Conservation (phyloP, 441 rosid species). For the Gossypium schwendimanii region DNA sequence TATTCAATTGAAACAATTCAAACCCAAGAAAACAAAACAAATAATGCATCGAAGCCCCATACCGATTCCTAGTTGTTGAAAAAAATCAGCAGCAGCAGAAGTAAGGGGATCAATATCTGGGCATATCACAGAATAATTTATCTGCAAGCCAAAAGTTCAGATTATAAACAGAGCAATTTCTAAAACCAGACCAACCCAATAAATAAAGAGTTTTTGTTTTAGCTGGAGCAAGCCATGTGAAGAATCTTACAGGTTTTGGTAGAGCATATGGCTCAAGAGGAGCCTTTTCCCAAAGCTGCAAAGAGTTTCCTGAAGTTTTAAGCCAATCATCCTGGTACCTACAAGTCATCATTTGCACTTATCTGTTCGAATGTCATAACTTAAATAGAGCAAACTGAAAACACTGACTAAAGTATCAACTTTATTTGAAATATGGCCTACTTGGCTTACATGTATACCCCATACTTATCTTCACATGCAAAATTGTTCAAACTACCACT, state of each 20-base stretch:
- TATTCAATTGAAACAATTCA: background rate
- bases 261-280: slow-evolving; percentile 95
- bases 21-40: background rate
- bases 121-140: slow-evolving; percentile 78
- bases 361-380: background rate
- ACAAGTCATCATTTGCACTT: slow-evolving; percentile 21
- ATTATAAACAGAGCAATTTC: background rate
- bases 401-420: background rate
- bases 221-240: slow-evolving; percentile 6
- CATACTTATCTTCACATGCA: background rate
- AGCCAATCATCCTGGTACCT: slow-evolving; percentile 99
- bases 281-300: slow-evolving; percentile 98
- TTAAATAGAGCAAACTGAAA: background rate
- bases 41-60: slow-evolving; percentile 1
- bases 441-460: background rate
- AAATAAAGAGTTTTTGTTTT: background rate
- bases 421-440: background rate
- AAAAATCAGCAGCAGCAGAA: slow-evolving; percentile 91
- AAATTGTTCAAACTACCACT: background rate
- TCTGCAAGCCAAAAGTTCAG: slow-evolving; percentile 45
- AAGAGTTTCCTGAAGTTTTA: slow-evolving; percentile 73
- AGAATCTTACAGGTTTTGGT: slow-evolving; percentile 66
- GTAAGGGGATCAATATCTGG: slow-evolving; percentile 97
- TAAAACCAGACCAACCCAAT: slow-evolving; percentile 2
- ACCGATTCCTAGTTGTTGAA: slow-evolving; percentile 97